A percentile compares a stretch with the other conserved stretches of the same genome.
phyloP scores from a whole-genome alignment of 2,329 filamentous ascomycete species.

The Aspergillus alliaceus region DNA sequence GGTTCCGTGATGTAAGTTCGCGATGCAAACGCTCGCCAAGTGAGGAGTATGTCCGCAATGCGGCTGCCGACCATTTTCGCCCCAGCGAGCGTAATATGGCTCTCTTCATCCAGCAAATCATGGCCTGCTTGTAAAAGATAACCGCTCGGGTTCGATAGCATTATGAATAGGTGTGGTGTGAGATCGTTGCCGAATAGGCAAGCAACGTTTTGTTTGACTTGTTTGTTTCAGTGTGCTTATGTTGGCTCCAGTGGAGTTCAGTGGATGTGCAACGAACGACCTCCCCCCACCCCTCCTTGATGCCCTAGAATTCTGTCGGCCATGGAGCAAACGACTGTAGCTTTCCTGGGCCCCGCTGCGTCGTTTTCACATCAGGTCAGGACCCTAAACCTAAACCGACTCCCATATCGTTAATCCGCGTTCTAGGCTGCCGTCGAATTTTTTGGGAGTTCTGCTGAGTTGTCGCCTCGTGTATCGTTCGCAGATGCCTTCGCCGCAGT shows the following conservation, averaged over 20 bases:
- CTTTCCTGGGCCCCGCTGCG: constrained; percentile 64
- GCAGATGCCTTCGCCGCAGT: constrained; percentile 76
- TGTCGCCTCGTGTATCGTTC: constrained; percentile 39
- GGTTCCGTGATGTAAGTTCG: constrained; percentile 49
- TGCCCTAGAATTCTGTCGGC: background rate
- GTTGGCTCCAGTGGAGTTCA: no score
- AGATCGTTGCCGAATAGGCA: no score
- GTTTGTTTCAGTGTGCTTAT: constrained; percentile 15
- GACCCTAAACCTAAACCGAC: constrained; percentile 9
- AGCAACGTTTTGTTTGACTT: constrained; percentile 25
- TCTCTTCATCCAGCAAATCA: background rate
- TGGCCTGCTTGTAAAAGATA: no score
- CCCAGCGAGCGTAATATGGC: constrained; percentile 3
- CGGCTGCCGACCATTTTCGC: background rate
- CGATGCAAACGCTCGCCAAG: constrained; percentile 40
- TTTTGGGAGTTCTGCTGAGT: constrained; percentile 41
- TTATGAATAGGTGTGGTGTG: background rate
- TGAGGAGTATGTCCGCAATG: constrained; percentile 29
- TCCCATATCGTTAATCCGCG: constrained; percentile 22
- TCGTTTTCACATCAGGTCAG: constrained; percentile 70
- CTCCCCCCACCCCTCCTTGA: background rate
- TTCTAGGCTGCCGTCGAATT: constrained; percentile 54
- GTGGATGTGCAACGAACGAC: no score
- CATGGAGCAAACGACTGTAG: constrained; percentile 36
- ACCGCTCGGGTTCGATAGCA: background rate